These are phyloP conservation scores for Blastocystis sp. DNA, from an alignment of 352 stramenopile species.

Conservation along the genomic window DNA sequence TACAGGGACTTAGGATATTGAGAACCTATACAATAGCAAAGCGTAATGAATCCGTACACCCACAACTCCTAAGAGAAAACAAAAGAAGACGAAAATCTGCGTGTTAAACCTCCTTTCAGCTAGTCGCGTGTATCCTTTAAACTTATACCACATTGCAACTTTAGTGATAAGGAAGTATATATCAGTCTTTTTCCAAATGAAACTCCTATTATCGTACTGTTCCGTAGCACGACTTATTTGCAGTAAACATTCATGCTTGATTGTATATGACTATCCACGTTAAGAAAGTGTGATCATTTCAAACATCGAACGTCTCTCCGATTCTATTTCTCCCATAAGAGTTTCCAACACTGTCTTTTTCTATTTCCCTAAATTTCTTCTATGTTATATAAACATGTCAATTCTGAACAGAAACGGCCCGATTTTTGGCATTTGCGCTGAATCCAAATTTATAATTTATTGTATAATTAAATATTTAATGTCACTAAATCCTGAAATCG, in stretches of 20 bases:
- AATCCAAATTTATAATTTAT: neutral
- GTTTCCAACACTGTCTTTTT: too few species aligned
- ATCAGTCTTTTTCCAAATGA: neutral
- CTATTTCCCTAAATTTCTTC: too few species aligned
- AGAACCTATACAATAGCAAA: neutral
- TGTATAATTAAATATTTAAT: neutral
- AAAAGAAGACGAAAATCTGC: neutral
- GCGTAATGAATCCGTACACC: neutral
- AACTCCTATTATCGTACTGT: neutral
- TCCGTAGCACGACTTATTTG: neutral
- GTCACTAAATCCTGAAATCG: conserved; percentile 10
- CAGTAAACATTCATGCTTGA: neutral
- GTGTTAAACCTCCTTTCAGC: conserved; percentile 5
- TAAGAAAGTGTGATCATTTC: too few species aligned
- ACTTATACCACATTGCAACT: conserved; percentile 20
- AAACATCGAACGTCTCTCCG: too few species aligned
- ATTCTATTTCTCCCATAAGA: too few species aligned
- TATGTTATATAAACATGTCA: too few species aligned
- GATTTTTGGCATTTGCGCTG: too few species aligned
- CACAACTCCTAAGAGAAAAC: neutral
- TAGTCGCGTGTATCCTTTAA: conserved; percentile 15
- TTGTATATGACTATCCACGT: neutral
- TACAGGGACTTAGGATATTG: conserved; percentile 17
- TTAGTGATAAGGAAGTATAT: neutral
- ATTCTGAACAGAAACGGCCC: too few species aligned